Conservation (phyloP, 805 yeast genomes). For the Tanozyma kutaoensis region DNA sequence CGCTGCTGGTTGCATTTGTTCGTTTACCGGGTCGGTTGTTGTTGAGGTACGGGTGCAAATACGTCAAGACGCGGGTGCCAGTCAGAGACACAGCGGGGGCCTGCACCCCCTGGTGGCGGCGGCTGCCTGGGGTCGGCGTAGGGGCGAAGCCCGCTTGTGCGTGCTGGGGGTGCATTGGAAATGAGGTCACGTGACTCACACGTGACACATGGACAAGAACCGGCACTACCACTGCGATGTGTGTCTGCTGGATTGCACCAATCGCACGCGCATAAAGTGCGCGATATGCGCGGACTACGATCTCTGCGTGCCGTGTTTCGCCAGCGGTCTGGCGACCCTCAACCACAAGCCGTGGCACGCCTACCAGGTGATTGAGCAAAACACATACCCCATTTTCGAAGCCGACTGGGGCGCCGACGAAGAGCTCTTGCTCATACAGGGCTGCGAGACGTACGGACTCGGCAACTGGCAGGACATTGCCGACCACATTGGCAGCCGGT, state of each 20-base stretch:
- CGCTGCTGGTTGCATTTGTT: too few species aligned
- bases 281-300: conserved; percentile 92
- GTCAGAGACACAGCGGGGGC: too few species aligned
- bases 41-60: too few species aligned
- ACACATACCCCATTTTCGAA: conserved; percentile 84
- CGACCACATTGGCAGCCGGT: conserved; percentile 86
- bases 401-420: conserved; percentile 98
- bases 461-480: conserved; percentile 99
- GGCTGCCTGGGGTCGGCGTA: too few species aligned
- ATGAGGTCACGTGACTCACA: background rate
- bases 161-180: too few species aligned
- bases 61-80: too few species aligned
- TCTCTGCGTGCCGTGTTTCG: conserved; percentile 95
- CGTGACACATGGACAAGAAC: conserved; percentile 22
- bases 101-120: too few species aligned
- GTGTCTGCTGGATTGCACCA: conserved; percentile 92
- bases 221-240: conserved; percentile 77
- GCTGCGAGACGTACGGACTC: conserved; percentile 80
- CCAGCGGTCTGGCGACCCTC: conserved; percentile 68
- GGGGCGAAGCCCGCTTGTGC: too few species aligned
- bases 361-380: conserved; percentile 84
- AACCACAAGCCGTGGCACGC: conserved; percentile 92
- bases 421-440: conserved; percentile 77
- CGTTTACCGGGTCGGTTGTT: too few species aligned
- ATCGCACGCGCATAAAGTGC: conserved; percentile 80